Evolutionary conservation across 805 yeast species (phyloP), one percentile per base, ranked within the genome.

Genomic region (Saturnispora galanensis): DNA sequence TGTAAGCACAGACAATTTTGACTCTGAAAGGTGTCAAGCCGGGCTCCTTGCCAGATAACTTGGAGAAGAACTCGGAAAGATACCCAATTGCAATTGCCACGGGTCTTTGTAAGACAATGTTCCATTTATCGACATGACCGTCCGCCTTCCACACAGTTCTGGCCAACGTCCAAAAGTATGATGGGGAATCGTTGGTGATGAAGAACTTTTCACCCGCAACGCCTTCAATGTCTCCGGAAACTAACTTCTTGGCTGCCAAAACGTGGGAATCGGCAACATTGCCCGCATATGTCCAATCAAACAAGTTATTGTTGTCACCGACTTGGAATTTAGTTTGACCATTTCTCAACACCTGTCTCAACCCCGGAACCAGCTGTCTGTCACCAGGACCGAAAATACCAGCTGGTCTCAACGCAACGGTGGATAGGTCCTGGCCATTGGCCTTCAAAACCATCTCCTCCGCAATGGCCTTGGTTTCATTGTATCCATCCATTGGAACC

Each of bases 311-410:
- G 66, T 93, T 93, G 60, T 87, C 94, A 52, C 99, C 98, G 40
- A 93, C 71, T 65, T 93, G 99, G 63, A 86, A 86, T 62, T 84
- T 84, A 17, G 93, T 82, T 63, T 90, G 96, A 8, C 95, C 95
- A 44, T 76, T 67, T 47, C 74, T 73, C 3, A 95, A 88, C 37
- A 86, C 96, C 12, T 73, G 73, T 58, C 96, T 77, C 47, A 93
- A 69, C 3, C 95, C 95, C 10, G 98, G 98, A 38, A 93, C 93
- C 57, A 93, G 68, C 62, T 93, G 99, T 49, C 98, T 77, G 62
- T 93, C 98, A 37, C 98, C 97, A 5, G 97, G 98, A 5, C 98
- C 99, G 67, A 93, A 93, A 39, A 93, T 88, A 34, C 98, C 99
- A 1, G 98, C 96, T 1, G 98, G 98, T 50, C 99, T 76, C 40